Conservation (phyloP, 2,329 filamentous ascomycete genomes). For the Nothophoma quercina region DNA sequence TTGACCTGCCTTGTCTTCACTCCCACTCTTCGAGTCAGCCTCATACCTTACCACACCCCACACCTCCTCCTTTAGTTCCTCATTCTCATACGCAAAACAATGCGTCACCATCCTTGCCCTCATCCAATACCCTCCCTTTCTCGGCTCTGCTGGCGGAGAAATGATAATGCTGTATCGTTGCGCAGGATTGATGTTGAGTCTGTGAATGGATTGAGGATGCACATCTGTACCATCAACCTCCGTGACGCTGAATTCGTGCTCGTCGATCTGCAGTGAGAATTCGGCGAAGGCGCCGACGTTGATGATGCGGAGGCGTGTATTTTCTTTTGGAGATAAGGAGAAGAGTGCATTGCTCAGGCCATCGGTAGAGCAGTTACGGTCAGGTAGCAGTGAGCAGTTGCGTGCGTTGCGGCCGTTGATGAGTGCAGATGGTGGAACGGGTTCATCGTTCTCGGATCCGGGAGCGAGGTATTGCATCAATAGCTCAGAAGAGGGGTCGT, state of each 20-base stretch:
- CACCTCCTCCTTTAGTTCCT: slow-evolving; percentile 56
- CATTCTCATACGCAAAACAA: slow-evolving; percentile 65
- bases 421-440: slow-evolving; percentile 56
- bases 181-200: slow-evolving; percentile 70
- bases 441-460: slow-evolving; percentile 63
- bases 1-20: background rate
- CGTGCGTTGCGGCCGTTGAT: slow-evolving; percentile 53
- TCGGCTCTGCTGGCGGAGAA: slow-evolving; percentile 55
- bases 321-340: slow-evolving; percentile 57
- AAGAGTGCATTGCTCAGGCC: slow-evolving; percentile 40
- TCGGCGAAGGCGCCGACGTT: slow-evolving; percentile 75
- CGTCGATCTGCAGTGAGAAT: slow-evolving; percentile 66
- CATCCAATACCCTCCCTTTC: slow-evolving; percentile 50
- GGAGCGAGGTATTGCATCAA: slow-evolving; percentile 63
- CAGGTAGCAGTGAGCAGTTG: slow-evolving; percentile 48
- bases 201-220: slow-evolving; percentile 61
- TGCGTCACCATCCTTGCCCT: slow-evolving; percentile 68
- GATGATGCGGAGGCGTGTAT: slow-evolving; percentile 75
- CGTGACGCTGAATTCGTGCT: slow-evolving; percentile 67
- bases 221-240: slow-evolving; percentile 73
- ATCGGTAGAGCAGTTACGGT: slow-evolving; percentile 47
- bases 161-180: slow-evolving; percentile 74
- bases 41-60: slow-evolving; percentile 60
- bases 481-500: slow-evolving; percentile 60
- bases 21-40: background rate